Base-by-base conservation (phyloP, 2,329 filamentous ascomycete genomes). In the Verticillium dahliae region DNA sequence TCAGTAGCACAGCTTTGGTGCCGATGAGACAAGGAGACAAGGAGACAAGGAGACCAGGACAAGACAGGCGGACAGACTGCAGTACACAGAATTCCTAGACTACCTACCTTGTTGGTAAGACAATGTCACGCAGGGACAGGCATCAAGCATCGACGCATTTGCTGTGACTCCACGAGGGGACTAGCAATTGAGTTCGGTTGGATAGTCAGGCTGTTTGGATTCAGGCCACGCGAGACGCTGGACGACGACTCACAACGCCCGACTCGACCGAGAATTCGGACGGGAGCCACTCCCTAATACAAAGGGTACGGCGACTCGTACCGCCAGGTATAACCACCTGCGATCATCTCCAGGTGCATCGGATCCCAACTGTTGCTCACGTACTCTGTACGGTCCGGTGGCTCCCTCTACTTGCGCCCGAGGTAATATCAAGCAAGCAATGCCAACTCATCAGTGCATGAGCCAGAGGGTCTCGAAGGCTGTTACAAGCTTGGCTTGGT, bases 401-500 rank as follows among this genome's bases (percentile, higher is more conserved):
- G 18, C 18, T 18, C 22, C 10, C 45, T 50, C 73, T 74, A 67
- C 73, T 75, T 70, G 73, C 39, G 27, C 45, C 18, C 45, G 79
- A 50, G 45, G 45, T 80, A 82, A 81, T 80, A 78, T 81, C 78
- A 79, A 83, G 78, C 71, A 68, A 70, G 83, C 82, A 85, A 75
- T 90, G 87, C 86, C 88, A 90, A 85, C 87, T 87, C 88, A 90
- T 89, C 87, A 85, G 75, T 89, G 86, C 88, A 88, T 90, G 81
- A 81, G 79, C 76, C 75, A 75, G 75, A 72, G 75, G 35, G 15
- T 13, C 39, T 58, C 57, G 38, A 41, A 41, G 27, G 37, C 50
- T 33, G 45, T 4, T 31, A 15, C 37, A 27, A 73, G 72, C 71
- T 74, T 70, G 74, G 72, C 75, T 74, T 75, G 74, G 73, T 73